Conservation (phyloP, 2,329 filamentous ascomycete genomes). For the Epichloe aotearoae region DNA sequence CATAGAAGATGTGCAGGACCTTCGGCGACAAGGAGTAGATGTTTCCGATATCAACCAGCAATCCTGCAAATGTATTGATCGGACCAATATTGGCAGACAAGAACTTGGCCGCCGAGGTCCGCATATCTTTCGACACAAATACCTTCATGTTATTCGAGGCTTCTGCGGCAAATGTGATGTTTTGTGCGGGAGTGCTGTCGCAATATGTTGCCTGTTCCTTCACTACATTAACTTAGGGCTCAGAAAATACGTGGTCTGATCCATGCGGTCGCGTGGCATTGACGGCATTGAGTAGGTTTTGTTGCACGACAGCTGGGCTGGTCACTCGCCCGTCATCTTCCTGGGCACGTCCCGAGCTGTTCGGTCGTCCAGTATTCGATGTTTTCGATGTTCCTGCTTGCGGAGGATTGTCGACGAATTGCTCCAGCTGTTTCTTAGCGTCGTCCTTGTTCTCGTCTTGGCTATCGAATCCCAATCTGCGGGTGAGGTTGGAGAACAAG, state of each 20-base stretch:
- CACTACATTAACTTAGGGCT: conserved; percentile 57
- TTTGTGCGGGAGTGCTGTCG: conserved; percentile 60
- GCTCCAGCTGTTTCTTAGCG: conserved; percentile 27
- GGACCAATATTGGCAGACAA: conserved; percentile 44
- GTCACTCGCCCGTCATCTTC: conserved; percentile 41
- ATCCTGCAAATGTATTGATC: conserved; percentile 54
- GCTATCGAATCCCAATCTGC: conserved; percentile 53
- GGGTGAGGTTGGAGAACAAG: conserved; percentile 56
- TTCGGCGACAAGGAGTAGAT: conserved; percentile 59
- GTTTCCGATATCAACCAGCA: conserved; percentile 55
- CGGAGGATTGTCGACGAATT: conserved; percentile 26
- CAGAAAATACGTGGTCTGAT: conserved; percentile 58
- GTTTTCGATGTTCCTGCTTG: conserved; percentile 6
- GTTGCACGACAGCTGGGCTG: conserved; percentile 46
- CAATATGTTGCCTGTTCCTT: conserved; percentile 80
- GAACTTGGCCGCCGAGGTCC: conserved; percentile 36
- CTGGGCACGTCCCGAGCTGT: conserved; percentile 7
- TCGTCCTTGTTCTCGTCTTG: conserved; percentile 26
- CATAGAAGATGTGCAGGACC: conserved; percentile 77
- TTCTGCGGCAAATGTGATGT: conserved; percentile 58
- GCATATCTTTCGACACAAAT: conserved; percentile 49
- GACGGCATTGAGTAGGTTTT: conserved; percentile 67
- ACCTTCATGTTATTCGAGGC: conserved; percentile 61
- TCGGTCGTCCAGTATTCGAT: neutral
- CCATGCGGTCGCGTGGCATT: conserved; percentile 65